phyloP scores from a whole-genome alignment of 176 grass and related monocot genomes.

The Triticum monococcum region DNA sequence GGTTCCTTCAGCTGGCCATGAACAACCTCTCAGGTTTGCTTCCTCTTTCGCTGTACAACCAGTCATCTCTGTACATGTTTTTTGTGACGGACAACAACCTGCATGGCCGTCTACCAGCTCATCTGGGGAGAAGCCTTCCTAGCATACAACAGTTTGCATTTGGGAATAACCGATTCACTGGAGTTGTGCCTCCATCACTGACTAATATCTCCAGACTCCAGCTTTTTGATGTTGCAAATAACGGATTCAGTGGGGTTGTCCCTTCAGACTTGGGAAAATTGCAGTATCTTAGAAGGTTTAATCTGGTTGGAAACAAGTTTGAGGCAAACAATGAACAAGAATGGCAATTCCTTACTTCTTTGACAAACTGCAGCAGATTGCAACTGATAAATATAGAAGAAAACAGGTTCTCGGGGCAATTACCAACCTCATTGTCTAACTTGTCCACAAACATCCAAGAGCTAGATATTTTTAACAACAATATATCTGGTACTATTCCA shows the following conservation, averaged over 20 bases:
- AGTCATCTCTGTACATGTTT: not conserved
- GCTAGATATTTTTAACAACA: too few relatives aligned
- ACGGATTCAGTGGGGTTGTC: not conserved
- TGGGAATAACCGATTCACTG: not conserved
- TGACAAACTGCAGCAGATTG: not conserved
- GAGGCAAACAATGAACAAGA: slow-evolving; percentile 10
- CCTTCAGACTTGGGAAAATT: not conserved
- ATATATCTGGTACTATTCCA: too few relatives aligned
- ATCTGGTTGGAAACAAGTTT: not conserved
- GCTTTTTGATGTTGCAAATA: not conserved
- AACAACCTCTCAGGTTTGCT: slow-evolving; percentile 15
- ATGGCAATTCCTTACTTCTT: slow-evolving; percentile 15
- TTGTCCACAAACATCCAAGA: too few relatives aligned
- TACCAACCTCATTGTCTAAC: too few relatives aligned
- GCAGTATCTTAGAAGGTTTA: not conserved
- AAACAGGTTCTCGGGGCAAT: too few relatives aligned
- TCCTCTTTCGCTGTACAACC: not conserved
- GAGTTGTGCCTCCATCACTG: not conserved
- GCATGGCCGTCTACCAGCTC: not conserved
- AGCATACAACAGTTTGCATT: not conserved
- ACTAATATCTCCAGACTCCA: not conserved
- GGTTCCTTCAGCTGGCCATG: not conserved
- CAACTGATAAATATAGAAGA: too few relatives aligned
- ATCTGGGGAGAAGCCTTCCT: slow-evolving; percentile 1
- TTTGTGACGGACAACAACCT: not conserved